These are phyloP conservation scores for Albizia julibrissin DNA, from an alignment of 306 rosid genomes.

Conservation along the genomic window DNA sequence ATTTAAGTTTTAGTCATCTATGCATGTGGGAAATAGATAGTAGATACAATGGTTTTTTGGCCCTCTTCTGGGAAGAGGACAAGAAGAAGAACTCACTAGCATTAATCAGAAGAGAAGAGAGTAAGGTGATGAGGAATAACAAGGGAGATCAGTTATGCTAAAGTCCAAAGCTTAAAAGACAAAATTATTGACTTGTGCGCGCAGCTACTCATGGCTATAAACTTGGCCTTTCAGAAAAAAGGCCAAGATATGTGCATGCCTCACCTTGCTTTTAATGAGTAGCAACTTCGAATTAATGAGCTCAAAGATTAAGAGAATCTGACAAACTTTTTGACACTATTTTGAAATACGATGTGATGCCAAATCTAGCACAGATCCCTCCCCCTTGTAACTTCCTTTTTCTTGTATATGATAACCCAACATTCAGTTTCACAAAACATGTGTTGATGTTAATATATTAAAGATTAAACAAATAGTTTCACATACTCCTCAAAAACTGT, in stretches of 20 bases:
- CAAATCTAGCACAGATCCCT: neutral
- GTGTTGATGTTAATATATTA: conserved; percentile 3
- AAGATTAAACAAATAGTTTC: neutral
- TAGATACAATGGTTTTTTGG: neutral
- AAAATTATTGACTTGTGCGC: conserved; percentile 37
- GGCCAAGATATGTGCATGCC: conserved; percentile 29
- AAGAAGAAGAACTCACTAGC: neutral
- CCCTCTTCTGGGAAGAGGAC: neutral
- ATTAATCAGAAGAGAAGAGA: neutral
- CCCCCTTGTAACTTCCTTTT: neutral
- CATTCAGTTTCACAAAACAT: conserved; percentile 16
- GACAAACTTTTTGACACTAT: conserved; percentile 36
- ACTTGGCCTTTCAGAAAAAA: conserved; percentile 25
- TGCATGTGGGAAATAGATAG: neutral
- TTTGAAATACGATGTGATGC: neutral
- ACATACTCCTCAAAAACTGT: neutral
- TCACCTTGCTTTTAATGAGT: neutral
- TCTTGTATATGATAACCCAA: neutral
- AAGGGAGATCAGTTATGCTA: conserved; percentile 8
- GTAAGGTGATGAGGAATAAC: neutral
- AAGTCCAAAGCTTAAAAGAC: conserved; percentile 21
- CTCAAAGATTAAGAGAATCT: conserved; percentile 30
- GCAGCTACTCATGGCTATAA: neutral
- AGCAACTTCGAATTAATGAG: conserved; percentile 17
- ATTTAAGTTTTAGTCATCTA: too few relatives aligned